Evolutionary conservation across 73 alveolate species (phyloP), one percentile per base, ranked within the genome.

Genomic region (Symbiodinium pilosum): DNA sequence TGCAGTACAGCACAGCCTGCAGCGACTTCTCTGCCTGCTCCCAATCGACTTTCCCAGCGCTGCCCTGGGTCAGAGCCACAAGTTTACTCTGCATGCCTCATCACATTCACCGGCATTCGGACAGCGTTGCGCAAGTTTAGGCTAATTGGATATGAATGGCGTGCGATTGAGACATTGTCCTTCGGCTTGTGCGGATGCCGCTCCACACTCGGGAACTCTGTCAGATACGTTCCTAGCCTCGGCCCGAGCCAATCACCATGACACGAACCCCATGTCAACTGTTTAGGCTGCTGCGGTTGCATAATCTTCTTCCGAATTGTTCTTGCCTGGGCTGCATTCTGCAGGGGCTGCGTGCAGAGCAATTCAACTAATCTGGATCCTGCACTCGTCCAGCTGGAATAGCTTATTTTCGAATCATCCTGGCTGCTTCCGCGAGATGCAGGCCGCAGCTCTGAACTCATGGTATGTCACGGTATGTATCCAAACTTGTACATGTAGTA

Each of bases 281-380:
- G 36, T 9, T 34, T 9, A 84, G 92, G 75, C 71, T 41, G 5
- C 73, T 52, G 69, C 95, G 95, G 36, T 43, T 39, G 68, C 95
- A 64, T 75, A 51, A 92, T 75, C 52, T 93, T 93, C 21, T 43
- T 43, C n/a, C 99, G 93, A 64, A 93, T 93, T 28, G 99, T 93
- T n/a, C 99, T 85, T 28, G 95, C 95, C 95, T 88, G 11, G 20
- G 32, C 5, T 77, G 39, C n/a, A n/a, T n/a, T n/a, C n/a, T n/a
- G n/a, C n/a, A n/a, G n/a, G n/a, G n/a, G n/a, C n/a, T n/a, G n/a
- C n/a, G n/a, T n/a, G n/a, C n/a, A n/a, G n/a, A n/a, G n/a, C n/a
- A n/a, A n/a, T n/a, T n/a, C n/a, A n/a, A n/a, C n/a, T n/a, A n/a
- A n/a, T n/a, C n/a, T n/a, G n/a, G n/a, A n/a, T n/a, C n/a, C n/a